phyloP scores from a whole-genome alignment of 2,329 filamentous ascomycete species.

The Tolypocladium tundrense region DNA sequence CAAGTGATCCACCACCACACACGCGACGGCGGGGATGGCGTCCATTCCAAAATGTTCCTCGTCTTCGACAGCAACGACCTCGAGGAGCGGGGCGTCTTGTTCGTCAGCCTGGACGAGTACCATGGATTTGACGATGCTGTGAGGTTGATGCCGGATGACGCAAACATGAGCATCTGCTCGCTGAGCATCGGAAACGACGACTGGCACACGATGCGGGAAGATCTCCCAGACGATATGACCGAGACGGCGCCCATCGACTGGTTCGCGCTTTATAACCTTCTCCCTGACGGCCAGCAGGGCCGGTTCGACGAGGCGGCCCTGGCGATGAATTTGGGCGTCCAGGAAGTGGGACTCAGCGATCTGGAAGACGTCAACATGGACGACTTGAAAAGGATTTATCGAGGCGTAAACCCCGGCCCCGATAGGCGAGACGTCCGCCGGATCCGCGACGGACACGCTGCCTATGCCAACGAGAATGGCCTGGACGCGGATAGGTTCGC shows the following conservation, averaged over 20 bases:
- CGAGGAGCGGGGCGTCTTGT: background rate
- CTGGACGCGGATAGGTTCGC: background rate
- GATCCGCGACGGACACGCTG: background rate
- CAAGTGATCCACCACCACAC: background rate
- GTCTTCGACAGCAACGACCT: constrained; percentile 1
- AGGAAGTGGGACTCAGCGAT: background rate
- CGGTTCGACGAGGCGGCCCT: background rate
- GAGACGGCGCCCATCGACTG: background rate
- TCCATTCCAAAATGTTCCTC: background rate
- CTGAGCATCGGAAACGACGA: constrained; percentile 1
- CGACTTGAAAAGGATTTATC: background rate
- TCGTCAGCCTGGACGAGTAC: constrained; percentile 3
- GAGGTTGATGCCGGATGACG: background rate
- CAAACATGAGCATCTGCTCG: background rate
- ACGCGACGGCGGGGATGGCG: background rate
- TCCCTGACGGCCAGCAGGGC: background rate
- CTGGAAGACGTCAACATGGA: background rate
- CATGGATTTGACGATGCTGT: constrained; percentile 3
- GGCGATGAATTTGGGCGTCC: constrained; percentile 1
- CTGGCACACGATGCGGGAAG: constrained; percentile 1
- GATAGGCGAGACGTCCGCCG: background rate
- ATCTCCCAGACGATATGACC: background rate
- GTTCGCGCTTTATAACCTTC: constrained; percentile 2
- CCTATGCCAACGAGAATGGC: background rate
- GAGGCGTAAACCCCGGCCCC: background rate